These are phyloP conservation scores for Vigna trinervia DNA, from an alignment of 306 rosid species.

Conservation along the genomic window DNA sequence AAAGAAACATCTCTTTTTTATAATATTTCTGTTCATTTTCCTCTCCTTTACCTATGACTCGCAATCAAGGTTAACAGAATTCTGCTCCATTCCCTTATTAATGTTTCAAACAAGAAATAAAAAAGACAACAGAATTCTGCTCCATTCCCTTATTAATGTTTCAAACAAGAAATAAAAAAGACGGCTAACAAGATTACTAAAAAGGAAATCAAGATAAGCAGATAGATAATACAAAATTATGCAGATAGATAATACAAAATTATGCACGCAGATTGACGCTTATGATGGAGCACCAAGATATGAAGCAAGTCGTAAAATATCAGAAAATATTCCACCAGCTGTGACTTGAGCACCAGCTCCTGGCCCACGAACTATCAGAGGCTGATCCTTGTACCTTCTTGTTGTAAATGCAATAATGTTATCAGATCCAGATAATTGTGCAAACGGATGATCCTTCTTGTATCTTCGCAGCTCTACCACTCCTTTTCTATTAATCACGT, in stretches of 20 bases:
- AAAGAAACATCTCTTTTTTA: neutral
- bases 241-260: constrained; percentile 42
- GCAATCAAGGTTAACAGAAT: neutral
- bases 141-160: constrained; percentile 24
- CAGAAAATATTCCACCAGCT: constrained; percentile 96
- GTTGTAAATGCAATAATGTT: constrained; percentile 95
- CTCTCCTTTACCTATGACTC: constrained; percentile 16
- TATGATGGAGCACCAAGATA: constrained; percentile 99
- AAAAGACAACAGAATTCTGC: neutral
- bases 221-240: constrained; percentile 36
- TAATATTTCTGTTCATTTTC: neutral
- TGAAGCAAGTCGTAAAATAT: constrained; percentile 92
- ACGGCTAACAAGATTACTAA: constrained; percentile 30
- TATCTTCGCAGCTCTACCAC: constrained; percentile 76
- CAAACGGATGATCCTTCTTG: constrained; percentile 95
- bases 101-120: neutral
- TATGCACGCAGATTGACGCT: constrained; percentile 1
- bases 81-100: constrained; percentile 20
- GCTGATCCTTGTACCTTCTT: constrained; percentile 78
- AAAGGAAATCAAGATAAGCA: constrained; percentile 13
- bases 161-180: constrained; percentile 5
- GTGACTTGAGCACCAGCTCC: constrained; percentile 99
- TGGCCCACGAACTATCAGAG: constrained; percentile 92
- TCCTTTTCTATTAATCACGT: constrained; percentile 72
- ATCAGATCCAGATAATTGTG: constrained; percentile 93